A percentile compares a stretch with the other conserved stretches of the same genome.
Evolutionary conservation across 2,329 filamentous ascomycete species (phyloP).

Genomic region (Pyricularia grisea): DNA sequence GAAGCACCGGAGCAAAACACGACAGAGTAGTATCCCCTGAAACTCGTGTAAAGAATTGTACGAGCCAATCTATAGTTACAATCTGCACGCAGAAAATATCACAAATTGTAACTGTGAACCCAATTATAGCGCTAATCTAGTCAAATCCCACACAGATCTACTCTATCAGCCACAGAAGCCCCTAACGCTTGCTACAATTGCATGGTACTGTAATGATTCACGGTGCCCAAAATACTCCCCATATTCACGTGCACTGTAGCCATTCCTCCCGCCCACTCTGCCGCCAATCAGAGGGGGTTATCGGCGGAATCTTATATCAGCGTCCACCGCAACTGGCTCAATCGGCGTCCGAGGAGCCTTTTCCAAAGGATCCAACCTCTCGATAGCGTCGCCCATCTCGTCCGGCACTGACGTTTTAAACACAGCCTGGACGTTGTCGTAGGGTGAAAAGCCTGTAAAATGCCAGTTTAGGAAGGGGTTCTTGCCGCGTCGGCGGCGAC

Average conservation of each 20-base stretch:
- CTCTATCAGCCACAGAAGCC: background rate
- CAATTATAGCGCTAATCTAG: background rate
- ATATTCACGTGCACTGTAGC: background rate
- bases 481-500: background rate
- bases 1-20: background rate
- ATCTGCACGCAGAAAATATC: background rate
- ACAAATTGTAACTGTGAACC: background rate
- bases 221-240: background rate
- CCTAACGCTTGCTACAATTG: background rate
- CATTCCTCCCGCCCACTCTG: background rate
- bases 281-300: background rate
- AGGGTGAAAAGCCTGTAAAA: conserved; percentile 15
- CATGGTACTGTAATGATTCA: background rate
- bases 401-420: background rate
- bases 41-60: background rate
- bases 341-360: background rate
- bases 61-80: too few relatives aligned
- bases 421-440: conserved; percentile 4
- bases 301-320: background rate
- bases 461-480: conserved; percentile 10
- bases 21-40: background rate
- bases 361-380: conserved; percentile 1
- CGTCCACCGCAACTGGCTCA: background rate
- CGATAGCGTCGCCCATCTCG: conserved; percentile 1
- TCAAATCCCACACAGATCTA: background rate